These are phyloP conservation scores for Mycoemilia scoparia DNA, from an alignment of 192 early-diverging fungal genomes.

Conservation along the genomic window DNA sequence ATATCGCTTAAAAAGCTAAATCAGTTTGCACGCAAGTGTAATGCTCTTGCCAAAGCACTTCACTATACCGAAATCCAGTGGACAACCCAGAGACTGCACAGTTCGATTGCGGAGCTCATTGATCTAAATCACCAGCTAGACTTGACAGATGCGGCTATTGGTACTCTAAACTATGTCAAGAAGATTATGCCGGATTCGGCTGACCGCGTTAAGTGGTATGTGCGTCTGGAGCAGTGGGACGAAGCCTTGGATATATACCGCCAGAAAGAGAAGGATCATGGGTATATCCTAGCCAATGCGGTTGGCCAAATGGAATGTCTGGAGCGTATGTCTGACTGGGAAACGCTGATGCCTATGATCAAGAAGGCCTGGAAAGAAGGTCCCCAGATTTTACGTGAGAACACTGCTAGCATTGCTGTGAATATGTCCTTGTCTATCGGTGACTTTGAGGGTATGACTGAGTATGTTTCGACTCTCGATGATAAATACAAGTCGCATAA, in stretches of 20 bases:
- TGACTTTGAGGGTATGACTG: slow-evolving; percentile 76
- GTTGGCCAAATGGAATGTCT: slow-evolving; percentile 79
- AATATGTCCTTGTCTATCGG: slow-evolving; percentile 84
- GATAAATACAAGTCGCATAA: slow-evolving; percentile 41
- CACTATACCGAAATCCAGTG: slow-evolving; percentile 97
- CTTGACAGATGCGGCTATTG: slow-evolving; percentile 89
- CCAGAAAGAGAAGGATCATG: slow-evolving; percentile 53
- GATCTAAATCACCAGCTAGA: slow-evolving; percentile 88
- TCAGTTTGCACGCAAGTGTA: slow-evolving; percentile 75
- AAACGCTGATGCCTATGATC: slow-evolving; percentile 53
- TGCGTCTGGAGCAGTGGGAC: slow-evolving; percentile 85
- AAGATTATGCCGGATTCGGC: slow-evolving; percentile 55
- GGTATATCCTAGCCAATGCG: slow-evolving; percentile 56
- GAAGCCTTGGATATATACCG: slow-evolving; percentile 80
- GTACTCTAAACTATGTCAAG: slow-evolving; percentile 80
- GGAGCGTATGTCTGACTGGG: slow-evolving; percentile 87
- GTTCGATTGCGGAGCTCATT: slow-evolving; percentile 80
- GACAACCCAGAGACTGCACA: slow-evolving; percentile 55
- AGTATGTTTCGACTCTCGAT: slow-evolving; percentile 67
- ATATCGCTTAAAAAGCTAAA: slow-evolving; percentile 84
- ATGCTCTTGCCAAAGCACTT: slow-evolving; percentile 94
- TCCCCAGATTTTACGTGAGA: slow-evolving; percentile 39
- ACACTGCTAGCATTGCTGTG: slow-evolving; percentile 74
- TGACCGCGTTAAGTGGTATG: slow-evolving; percentile 81
- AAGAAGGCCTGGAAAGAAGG: slow-evolving; percentile 58